Conservation (phyloP, 1,139 yeast species). For the Zygoascus meyerae region DNA sequence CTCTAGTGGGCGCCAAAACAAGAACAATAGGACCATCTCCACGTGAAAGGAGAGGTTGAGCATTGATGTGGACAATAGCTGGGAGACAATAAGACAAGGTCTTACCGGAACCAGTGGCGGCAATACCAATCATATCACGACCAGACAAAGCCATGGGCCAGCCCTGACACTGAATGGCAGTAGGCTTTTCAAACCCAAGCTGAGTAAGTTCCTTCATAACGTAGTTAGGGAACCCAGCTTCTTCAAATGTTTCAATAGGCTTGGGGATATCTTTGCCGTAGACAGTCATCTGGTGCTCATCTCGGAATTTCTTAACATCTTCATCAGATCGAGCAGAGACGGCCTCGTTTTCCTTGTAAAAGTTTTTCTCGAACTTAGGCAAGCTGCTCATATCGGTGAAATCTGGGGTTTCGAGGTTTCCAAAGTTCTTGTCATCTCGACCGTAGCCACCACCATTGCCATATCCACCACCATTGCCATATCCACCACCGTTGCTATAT, state of each 20-base stretch:
- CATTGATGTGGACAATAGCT: conserved; percentile 94
- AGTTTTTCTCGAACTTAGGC: conserved; percentile 93
- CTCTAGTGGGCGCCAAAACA: conserved; percentile 98
- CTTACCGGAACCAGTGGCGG: conserved; percentile 98
- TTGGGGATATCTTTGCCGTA: conserved; percentile 83
- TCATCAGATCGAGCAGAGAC: conserved; percentile 69
- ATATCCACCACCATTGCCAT: conserved; percentile 9
- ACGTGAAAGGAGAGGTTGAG: conserved; percentile 85
- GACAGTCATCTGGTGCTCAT: conserved; percentile 78
- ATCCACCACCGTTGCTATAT: conserved; percentile 8
- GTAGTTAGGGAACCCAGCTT: conserved; percentile 95
- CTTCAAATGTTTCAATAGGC: conserved; percentile 89
- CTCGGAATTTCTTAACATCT: conserved; percentile 72
- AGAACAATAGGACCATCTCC: conserved; percentile 98
- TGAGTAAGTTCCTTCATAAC: conserved; percentile 83
- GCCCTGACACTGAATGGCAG: conserved; percentile 98
- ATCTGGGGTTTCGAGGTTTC: conserved; percentile 54
- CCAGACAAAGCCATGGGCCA: conserved; percentile 99
- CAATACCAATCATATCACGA: conserved; percentile 98
- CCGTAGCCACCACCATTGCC: conserved; percentile 17
- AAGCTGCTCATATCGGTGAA: conserved; percentile 65
- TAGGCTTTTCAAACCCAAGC: conserved; percentile 91
- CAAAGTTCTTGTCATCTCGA: conserved; percentile 27
- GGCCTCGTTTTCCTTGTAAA: conserved; percentile 76
- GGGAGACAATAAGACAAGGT: conserved; percentile 95